A percentile compares a stretch with the other conserved stretches of the same genome.
These are phyloP conservation scores for Phytophthora melonis DNA, from an alignment of 352 stramenopile genomes.

Conservation along the genomic window DNA sequence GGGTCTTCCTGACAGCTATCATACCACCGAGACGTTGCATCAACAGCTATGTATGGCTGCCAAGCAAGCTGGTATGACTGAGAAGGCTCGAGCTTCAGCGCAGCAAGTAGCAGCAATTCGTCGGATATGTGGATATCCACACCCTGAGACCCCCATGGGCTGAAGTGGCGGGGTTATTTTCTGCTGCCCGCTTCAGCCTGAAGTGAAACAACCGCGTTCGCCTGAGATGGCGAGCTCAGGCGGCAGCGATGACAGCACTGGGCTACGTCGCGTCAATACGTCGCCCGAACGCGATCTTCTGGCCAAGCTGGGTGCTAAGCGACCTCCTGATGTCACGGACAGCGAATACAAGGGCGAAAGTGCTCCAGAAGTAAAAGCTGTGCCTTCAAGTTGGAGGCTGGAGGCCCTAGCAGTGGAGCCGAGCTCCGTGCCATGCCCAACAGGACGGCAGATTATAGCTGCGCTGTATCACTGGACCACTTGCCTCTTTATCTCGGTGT, in stretches of 20 bases:
- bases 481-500: conserved; percentile 37
- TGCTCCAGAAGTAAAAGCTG: conserved; percentile 9
- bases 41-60: conserved; percentile 58
- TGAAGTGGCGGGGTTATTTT: not conserved
- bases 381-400: not conserved
- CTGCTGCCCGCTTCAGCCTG: not conserved
- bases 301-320: conserved; percentile 25
- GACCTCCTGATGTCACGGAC: conserved; percentile 18
- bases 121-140: conserved; percentile 44
- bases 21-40: conserved; percentile 61
- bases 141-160: conserved; percentile 20
- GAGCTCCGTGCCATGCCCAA: conserved; percentile 4
- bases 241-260: conserved; percentile 10
- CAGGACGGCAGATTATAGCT: conserved; percentile 14
- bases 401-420: not conserved
- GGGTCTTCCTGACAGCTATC: conserved; percentile 42
- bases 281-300: conserved; percentile 8
- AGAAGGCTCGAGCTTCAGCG: conserved; percentile 20
- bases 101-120: conserved; percentile 32
- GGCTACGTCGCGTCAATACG: conserved; percentile 34
- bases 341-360: not conserved
- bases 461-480: conserved; percentile 44
- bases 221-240: conserved; percentile 5
- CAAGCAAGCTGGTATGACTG: conserved; percentile 28
- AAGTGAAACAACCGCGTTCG: conserved; percentile 1